These are phyloP conservation scores for Metarhizium brunneum DNA, from an alignment of 2,329 filamentous ascomycete genomes.

Conservation along the genomic window DNA sequence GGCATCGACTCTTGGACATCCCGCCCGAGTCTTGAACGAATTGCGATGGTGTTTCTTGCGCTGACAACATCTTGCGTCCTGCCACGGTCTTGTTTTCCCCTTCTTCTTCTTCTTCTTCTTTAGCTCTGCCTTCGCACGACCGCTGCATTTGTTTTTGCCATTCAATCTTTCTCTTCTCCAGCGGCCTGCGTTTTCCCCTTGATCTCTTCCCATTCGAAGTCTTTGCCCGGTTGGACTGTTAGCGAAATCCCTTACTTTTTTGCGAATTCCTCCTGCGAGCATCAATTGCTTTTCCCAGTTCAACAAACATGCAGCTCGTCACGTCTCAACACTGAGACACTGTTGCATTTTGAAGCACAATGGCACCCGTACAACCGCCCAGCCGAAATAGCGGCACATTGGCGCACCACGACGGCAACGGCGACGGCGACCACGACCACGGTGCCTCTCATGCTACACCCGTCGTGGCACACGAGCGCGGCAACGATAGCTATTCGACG, in stretches of 20 bases:
- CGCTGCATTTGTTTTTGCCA: background rate
- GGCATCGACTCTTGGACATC: background rate
- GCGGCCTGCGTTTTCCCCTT: background rate
- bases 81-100: background rate
- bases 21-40: no score
- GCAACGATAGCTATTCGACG: background rate
- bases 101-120: background rate
- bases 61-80: no score
- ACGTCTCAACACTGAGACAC: slow-evolving; percentile 16
- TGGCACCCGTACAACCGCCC: slow-evolving; percentile 12
- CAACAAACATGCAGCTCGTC: background rate
- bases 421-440: background rate
- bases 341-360: slow-evolving; percentile 7
- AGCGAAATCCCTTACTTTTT: background rate
- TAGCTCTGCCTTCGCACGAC: background rate
- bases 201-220: background rate
- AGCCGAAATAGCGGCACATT: slow-evolving; percentile 9
- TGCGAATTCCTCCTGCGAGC: background rate
- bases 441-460: background rate
- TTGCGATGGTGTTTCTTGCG: no score
- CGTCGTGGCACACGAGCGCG: no score
- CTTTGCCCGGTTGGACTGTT: background rate
- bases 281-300: background rate
- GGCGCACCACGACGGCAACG: slow-evolving; percentile 6
- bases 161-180: no score